These are phyloP conservation scores for Scheffersomyces lignicola DNA, from an alignment of 1,139 yeast species.

Conservation along the genomic window DNA sequence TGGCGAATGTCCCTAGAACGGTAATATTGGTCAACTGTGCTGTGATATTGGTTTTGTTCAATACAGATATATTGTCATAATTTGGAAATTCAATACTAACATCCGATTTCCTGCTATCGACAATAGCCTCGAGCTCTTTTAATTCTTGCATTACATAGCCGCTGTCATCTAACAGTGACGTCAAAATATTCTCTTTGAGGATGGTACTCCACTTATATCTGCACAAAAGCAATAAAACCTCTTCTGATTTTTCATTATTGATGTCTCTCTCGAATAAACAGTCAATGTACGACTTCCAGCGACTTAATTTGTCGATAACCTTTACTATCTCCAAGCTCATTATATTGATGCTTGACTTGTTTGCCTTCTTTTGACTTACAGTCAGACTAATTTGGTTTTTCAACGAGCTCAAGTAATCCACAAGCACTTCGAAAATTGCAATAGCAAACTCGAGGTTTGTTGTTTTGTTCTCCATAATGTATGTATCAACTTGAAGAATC, in stretches of 20 bases:
- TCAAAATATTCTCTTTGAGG: constrained; percentile 31
- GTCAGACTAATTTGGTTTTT: constrained; percentile 25
- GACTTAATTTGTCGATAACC: constrained; percentile 34
- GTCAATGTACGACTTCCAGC: constrained; percentile 34
- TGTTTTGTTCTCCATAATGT: constrained; percentile 8
- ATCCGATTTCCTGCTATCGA: constrained; percentile 6
- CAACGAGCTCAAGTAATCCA: constrained; percentile 46
- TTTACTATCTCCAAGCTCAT: constrained; percentile 38
- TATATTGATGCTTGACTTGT: constrained; percentile 27
- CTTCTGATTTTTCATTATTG: constrained; percentile 4
- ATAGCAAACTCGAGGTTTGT: constrained; percentile 14
- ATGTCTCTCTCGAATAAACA: constrained; percentile 1
- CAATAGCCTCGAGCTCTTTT: constrained; percentile 18
- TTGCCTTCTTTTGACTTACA: constrained; percentile 20
- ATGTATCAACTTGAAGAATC: constrained; percentile 33
- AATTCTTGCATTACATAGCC: constrained; percentile 25
- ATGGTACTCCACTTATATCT: constrained; percentile 39
- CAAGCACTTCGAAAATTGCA: constrained; percentile 54
- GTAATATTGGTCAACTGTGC: constrained; percentile 67
- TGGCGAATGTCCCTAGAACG: constrained; percentile 66
- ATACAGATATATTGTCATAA: constrained; percentile 57
- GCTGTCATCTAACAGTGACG: constrained; percentile 32
- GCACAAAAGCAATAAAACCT: constrained; percentile 3
- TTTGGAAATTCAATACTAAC: constrained; percentile 37
- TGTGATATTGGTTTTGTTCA: constrained; percentile 52